A percentile compares a stretch with the other conserved stretches of the same genome.
These are phyloP conservation scores for Neocucurbitaria cava DNA, from an alignment of 2,329 filamentous ascomycete species.

Conservation along the genomic window DNA sequence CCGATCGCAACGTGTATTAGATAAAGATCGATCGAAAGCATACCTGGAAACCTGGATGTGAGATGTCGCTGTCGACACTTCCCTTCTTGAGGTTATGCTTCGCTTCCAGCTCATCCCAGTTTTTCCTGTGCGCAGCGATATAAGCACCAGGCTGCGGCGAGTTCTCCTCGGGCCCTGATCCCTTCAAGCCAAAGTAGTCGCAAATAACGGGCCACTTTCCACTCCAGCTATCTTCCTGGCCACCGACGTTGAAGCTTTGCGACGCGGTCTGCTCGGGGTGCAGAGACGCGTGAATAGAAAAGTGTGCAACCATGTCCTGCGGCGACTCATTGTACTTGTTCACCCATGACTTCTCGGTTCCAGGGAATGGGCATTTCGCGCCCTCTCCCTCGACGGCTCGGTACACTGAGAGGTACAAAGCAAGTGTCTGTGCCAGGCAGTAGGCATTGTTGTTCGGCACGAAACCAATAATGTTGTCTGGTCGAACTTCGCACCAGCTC, in stretches of 20 bases:
- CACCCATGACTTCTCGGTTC: constrained; percentile 47
- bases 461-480: constrained; percentile 53
- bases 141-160: constrained; percentile 39
- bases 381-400: constrained; percentile 49
- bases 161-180: constrained; percentile 40
- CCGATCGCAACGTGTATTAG: background rate
- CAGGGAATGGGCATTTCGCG: constrained; percentile 50
- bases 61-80: constrained; percentile 56
- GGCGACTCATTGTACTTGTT: constrained; percentile 51
- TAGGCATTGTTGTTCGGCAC: constrained; percentile 52
- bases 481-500: constrained; percentile 52
- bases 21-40: background rate
- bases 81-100: constrained; percentile 43
- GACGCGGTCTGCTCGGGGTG: constrained; percentile 49
- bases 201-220: constrained; percentile 56
- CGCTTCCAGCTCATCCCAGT: constrained; percentile 39
- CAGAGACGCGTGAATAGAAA: constrained; percentile 52
- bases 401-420: constrained; percentile 49
- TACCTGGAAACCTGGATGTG: constrained; percentile 42
- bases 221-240: constrained; percentile 51
- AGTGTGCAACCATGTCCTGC: constrained; percentile 52
- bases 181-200: constrained; percentile 56
- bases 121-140: constrained; percentile 33
- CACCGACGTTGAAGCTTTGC: constrained; percentile 54
- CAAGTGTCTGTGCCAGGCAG: constrained; percentile 48